Evolutionary conservation across 2,329 filamentous ascomycete species (phyloP), one percentile per base, ranked within the genome.

Genomic region (Aureobasidium sp.): DNA sequence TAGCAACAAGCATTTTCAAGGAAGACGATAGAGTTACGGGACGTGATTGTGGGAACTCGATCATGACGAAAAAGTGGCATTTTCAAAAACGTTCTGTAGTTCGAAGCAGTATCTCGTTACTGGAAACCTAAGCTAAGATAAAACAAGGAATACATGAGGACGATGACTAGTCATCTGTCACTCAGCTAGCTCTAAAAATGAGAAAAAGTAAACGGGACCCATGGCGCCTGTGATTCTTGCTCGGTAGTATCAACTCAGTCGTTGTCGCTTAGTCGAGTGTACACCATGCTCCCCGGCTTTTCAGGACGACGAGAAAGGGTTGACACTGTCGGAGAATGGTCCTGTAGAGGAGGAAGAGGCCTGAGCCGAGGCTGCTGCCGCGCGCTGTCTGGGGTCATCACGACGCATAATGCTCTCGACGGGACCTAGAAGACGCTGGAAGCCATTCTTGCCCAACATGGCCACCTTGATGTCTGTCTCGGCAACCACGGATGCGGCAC

Each of bases 381-480:
- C 58, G 11, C 37, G 67, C 67, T 79, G 79, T 70, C 75, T 78
- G 47, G 80, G 81, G 67, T 83, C 81, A 64, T 83, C 90, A 70
- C 94, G 84, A 74, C 94, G 83, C 90, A 99, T 91, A 72, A 97
- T 95, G 64, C 91, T 87, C 76, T 96, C 91, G 32, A 97, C 92
- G 0, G 93, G 92, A 2, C 94, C 94, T 37, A 99, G 79, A 69
- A 99, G 78, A 67, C 94, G 83, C 78, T 97, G 93, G 77, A 99
- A 99, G 6, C 93, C 94, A 69, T 91, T 90, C 76, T 97, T 96
- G 67, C 91, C 91, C 52, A 99, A 79, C 53, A 87, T 91, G 5
- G 93, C 94, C 55, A 97, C 90, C 78, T 97, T 97, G 72, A 96
- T 89, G 65, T 96, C 90, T 7, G 88, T 89, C 74, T 85, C 83